Base-by-base conservation (phyloP, 306 rosid genomes). In the Cucumis sativus region DNA sequence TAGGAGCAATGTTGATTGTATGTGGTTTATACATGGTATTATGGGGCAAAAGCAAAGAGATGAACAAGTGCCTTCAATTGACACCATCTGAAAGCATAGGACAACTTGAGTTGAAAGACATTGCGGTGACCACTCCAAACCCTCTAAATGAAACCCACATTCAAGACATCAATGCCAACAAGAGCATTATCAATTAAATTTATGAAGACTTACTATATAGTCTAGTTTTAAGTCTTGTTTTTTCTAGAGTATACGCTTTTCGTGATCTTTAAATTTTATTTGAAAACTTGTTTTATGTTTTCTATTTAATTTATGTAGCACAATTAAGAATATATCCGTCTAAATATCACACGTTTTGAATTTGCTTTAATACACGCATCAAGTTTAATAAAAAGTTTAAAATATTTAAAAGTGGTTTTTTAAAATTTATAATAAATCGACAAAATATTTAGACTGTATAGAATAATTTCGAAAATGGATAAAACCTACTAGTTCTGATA, bases 31-130 rank as follows among this genome's bases (percentile, higher is more conserved):
- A 84, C 37, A 51, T 81, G 54, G 84, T 84, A 54, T 64, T 75
- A 8, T 81, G 84, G 87, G 87, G 87, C 16, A 69, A 78, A 60
- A 65, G 71, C 20, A 75, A 68, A 72, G 87, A 84, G 83, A 78
- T 75, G 79, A 78, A 78, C 79, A 78, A 9, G 30, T 35, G 6
- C 11, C 45, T 16, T 54, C 62, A 33, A 74, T 18, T 74, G 25
- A 35, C 62, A 14, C 25, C 77, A 7, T 51, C 77, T 23, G 23
- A 72, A 72, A 30, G 61, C 77, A 0, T 51, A 14, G 25, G 15
- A n/a, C 61, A 72, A 15, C 43, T 55, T 28, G 16, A 9, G 17
- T 51, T 72, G 25, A 72, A 33, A 17, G 49, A 52, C 20, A 0
- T 52, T 8, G 47, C 18, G 4, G 76, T 45, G 7, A 55, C 64